Conservation (phyloP, 2,329 filamentous ascomycete species). For the Ophiostoma quercus region DNA sequence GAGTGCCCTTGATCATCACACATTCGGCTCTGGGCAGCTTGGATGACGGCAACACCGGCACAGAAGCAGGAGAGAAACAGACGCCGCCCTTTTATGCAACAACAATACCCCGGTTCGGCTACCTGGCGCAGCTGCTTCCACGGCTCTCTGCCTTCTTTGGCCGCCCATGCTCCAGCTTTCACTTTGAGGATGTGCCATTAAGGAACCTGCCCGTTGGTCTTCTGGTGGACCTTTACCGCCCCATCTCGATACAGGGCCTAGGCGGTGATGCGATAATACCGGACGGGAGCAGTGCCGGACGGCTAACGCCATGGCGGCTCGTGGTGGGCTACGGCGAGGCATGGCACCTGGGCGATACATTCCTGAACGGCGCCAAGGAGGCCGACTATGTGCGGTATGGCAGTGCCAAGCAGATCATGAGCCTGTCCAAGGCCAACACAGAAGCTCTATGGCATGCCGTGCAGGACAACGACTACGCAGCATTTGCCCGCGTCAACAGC, state of each 20-base stretch:
- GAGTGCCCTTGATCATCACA: conserved; percentile 51
- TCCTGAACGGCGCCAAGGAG: conserved; percentile 61
- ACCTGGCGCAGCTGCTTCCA: conserved; percentile 53
- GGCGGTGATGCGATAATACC: background rate
- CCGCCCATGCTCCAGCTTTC: conserved; percentile 52
- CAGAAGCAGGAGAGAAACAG: background rate
- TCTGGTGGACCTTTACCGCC: conserved; percentile 54
- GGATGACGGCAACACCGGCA: background rate
- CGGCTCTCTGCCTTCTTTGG: conserved; percentile 52
- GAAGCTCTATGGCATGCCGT: conserved; percentile 78
- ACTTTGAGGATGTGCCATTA: conserved; percentile 51
- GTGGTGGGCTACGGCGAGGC: conserved; percentile 50
- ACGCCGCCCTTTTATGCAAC: conserved; percentile 40
- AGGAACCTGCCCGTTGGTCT: conserved; percentile 51
- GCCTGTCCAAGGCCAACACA: conserved; percentile 76
- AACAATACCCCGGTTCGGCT: conserved; percentile 54
- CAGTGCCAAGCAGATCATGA: conserved; percentile 85
- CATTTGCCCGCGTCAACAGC: conserved; percentile 69
- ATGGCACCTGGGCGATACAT: conserved; percentile 59
- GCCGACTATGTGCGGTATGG: conserved; percentile 86
- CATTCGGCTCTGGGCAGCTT: conserved; percentile 37
- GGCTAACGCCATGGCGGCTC: conserved; percentile 48
- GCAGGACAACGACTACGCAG: conserved; percentile 65
- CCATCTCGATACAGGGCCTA: conserved; percentile 27
- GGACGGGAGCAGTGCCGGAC: background rate